A percentile compares a stretch with the other conserved stretches of the same genome.
These are phyloP conservation scores for Calcarisporium arbuscula DNA, from an alignment of 2,329 filamentous ascomycete genomes.

Conservation along the genomic window DNA sequence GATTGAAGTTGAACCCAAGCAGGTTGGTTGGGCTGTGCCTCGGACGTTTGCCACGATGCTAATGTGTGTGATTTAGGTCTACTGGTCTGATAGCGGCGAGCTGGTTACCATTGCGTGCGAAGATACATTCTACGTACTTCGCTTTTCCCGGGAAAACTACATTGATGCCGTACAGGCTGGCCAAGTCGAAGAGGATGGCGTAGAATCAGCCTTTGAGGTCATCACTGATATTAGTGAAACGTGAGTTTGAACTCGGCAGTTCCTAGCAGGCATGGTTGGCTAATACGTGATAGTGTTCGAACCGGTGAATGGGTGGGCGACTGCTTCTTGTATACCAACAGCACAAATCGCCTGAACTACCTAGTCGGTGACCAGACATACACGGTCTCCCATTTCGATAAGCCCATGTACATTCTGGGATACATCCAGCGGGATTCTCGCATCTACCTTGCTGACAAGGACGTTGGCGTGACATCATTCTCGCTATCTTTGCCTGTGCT, in stretches of 20 bases:
- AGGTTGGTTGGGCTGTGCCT: conserved; percentile 24
- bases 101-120: conserved; percentile 89
- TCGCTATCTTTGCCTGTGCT: conserved; percentile 85
- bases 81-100: conserved; percentile 97
- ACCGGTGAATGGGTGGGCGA: conserved; percentile 98
- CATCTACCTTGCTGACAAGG: conserved; percentile 93
- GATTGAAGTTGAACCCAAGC: conserved; percentile 71
- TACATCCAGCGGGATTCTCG: conserved; percentile 94
- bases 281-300: conserved; percentile 56
- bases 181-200: conserved; percentile 80
- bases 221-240: conserved; percentile 92
- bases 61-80: conserved; percentile 49
- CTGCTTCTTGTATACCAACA: conserved; percentile 98
- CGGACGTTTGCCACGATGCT: conserved; percentile 1
- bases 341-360: conserved; percentile 93
- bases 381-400: conserved; percentile 94
- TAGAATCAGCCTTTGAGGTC: conserved; percentile 92
- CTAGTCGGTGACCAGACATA: conserved; percentile 97
- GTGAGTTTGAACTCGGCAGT: conserved; percentile 33
- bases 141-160: conserved; percentile 87
- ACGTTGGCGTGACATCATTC: conserved; percentile 87
- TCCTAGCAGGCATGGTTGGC: conserved; percentile 1
- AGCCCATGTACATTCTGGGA: conserved; percentile 88
- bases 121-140: conserved; percentile 88
- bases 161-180: conserved; percentile 75